A percentile compares a stretch with the other conserved stretches of the same genome.
Evolutionary conservation across 305 asterid species (phyloP).

Genomic region (Rubia peregrina): DNA sequence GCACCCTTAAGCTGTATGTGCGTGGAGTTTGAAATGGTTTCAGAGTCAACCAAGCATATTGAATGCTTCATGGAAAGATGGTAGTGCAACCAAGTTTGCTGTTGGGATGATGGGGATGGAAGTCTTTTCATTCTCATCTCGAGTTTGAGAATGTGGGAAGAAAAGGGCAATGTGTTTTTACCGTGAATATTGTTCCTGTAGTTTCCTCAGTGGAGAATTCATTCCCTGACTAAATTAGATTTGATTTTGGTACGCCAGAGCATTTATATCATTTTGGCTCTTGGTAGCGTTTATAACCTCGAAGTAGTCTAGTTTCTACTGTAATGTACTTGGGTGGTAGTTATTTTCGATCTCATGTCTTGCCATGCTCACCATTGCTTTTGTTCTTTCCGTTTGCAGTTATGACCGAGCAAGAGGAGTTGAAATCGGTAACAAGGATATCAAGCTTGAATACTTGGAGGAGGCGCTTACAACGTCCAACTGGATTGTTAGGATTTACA

Average conservation of each 20-base stretch:
- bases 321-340: background rate
- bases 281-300: background rate
- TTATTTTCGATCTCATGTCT: background rate
- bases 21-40: background rate
- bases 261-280: background rate
- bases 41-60: background rate
- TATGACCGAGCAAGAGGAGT: constrained; percentile 98
- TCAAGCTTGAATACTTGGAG: constrained; percentile 89
- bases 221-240: background rate
- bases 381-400: constrained; percentile 30
- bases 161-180: background rate
- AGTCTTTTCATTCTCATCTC: background rate
- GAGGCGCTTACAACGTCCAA: constrained; percentile 95
- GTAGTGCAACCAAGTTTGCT: background rate
- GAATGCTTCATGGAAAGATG: constrained; percentile 1
- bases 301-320: background rate
- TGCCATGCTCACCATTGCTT: background rate
- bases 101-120: background rate
- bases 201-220: background rate
- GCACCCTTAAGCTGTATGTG: background rate
- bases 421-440: constrained; percentile 91
- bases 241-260: background rate
- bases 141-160: background rate
- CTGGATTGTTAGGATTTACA: constrained; percentile 96
- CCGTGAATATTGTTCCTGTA: background rate